A percentile compares a stretch with the other conserved stretches of the same genome.
Evolutionary conservation across 148 eudicot species (phyloP).

Genomic region (Vaccinium corymbosum): DNA sequence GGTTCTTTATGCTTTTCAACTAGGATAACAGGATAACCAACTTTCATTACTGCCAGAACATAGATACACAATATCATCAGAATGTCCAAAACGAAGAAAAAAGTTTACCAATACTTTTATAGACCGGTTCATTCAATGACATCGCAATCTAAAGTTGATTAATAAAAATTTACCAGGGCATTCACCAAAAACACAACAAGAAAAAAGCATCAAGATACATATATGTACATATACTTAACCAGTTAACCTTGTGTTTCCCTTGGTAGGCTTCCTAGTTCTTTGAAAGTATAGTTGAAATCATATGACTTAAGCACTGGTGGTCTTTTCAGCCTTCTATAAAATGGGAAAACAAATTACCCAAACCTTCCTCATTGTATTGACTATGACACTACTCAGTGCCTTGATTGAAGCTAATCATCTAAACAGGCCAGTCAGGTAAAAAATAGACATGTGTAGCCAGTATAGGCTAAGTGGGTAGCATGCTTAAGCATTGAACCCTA

Average conservation of each 20-base stretch:
- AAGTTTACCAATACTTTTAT: not conserved
- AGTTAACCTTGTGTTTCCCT: not conserved
- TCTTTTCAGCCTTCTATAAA: not conserved
- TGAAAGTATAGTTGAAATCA: not conserved
- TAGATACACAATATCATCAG: not conserved
- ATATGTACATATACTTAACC: not conserved
- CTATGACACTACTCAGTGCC: not conserved
- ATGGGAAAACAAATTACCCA: not conserved
- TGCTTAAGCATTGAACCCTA: not conserved
- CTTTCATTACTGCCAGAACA: not conserved
- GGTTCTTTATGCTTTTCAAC: not conserved
- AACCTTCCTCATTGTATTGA: not conserved
- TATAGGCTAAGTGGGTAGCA: not conserved
- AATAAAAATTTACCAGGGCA: not conserved
- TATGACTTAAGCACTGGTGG: not conserved
- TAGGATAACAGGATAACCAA: not conserved
- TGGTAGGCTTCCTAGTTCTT: not conserved
- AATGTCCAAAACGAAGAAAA: not conserved
- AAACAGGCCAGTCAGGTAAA: not conserved
- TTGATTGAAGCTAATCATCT: not conserved
- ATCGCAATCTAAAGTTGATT: not conserved
- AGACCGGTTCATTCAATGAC: not conserved
- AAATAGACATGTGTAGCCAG: not conserved
- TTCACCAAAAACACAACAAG: not conserved
- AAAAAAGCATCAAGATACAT: not conserved